These are phyloP conservation scores for Trametes sp. DNA, from an alignment of 1,284 basidiomycete genomes.

Conservation along the genomic window DNA sequence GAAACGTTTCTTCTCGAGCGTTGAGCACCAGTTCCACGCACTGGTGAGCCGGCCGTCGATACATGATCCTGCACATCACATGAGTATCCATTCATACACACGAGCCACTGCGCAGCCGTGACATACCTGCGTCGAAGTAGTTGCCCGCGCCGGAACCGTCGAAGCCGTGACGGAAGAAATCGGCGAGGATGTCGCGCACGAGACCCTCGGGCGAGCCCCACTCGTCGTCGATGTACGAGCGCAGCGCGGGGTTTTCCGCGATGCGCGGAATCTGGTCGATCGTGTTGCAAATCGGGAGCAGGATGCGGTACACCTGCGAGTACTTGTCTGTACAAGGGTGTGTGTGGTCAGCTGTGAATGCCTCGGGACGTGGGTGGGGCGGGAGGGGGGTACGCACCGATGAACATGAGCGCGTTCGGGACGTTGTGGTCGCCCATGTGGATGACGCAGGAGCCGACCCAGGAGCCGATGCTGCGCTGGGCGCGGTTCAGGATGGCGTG, in stretches of 20 bases:
- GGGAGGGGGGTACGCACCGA: constrained; percentile 49
- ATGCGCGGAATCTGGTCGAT: constrained; percentile 72
- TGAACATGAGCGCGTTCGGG: constrained; percentile 86
- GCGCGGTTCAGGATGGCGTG: constrained; percentile 81
- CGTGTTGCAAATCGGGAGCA: constrained; percentile 82
- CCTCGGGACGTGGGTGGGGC: neutral
- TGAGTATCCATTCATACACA: neutral
- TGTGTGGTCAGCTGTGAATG: neutral
- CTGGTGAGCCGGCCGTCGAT: constrained; percentile 76
- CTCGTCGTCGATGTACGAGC: constrained; percentile 80
- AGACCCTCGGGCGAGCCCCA: constrained; percentile 77
- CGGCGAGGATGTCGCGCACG: constrained; percentile 71
- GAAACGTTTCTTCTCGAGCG: constrained; percentile 82
- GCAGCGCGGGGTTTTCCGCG: constrained; percentile 69
- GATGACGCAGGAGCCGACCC: constrained; percentile 70
- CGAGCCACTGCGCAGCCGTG: neutral
- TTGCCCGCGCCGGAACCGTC: constrained; percentile 85
- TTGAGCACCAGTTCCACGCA: constrained; percentile 88
- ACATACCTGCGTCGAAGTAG: constrained; percentile 76
- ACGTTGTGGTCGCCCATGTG: constrained; percentile 85
- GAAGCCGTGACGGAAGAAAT: constrained; percentile 86
- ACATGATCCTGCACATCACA: constrained; percentile 48
- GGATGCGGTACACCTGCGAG: constrained; percentile 86
- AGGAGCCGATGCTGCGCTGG: constrained; percentile 77
- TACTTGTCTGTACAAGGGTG: constrained; percentile 67